These are phyloP conservation scores for Chlamydomonas eustigma DNA, from an alignment of 139 green algal species.

Conservation along the genomic window DNA sequence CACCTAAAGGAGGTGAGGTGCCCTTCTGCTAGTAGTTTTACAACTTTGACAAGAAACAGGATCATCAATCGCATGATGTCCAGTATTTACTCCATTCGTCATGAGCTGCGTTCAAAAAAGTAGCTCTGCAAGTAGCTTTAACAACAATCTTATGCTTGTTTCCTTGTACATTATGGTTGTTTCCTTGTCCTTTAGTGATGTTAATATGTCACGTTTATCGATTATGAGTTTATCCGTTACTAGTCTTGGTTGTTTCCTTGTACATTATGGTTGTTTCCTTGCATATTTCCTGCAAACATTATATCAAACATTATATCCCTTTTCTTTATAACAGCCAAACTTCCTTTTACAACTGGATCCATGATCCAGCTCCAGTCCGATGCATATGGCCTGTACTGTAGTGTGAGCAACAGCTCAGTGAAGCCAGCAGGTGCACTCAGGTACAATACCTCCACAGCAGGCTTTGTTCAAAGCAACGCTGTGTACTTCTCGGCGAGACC, in stretches of 20 bases:
- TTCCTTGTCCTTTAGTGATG: background rate
- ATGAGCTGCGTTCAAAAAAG: background rate
- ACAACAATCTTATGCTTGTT: slow-evolving; percentile 4
- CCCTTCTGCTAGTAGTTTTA: background rate
- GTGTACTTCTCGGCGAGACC: no score
- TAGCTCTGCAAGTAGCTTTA: background rate
- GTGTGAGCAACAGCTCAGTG: background rate
- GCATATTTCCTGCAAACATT: no score
- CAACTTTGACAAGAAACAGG: no score
- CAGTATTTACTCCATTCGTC: background rate
- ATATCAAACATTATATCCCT: background rate
- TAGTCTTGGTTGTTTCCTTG: no score
- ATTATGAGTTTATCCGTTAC: background rate
- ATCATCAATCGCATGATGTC: no score
- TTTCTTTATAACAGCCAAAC: background rate
- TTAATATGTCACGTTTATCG: background rate
- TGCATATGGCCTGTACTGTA: background rate
- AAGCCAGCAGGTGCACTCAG: background rate
- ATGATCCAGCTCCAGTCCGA: background rate
- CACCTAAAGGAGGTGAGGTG: background rate
- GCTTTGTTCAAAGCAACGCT: no score
- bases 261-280: no score
- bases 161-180: no score
- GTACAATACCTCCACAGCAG: no score
- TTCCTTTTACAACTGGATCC: background rate